Conservation (phyloP, 2,329 filamentous ascomycete species). For the Botrytis byssoidea region DNA sequence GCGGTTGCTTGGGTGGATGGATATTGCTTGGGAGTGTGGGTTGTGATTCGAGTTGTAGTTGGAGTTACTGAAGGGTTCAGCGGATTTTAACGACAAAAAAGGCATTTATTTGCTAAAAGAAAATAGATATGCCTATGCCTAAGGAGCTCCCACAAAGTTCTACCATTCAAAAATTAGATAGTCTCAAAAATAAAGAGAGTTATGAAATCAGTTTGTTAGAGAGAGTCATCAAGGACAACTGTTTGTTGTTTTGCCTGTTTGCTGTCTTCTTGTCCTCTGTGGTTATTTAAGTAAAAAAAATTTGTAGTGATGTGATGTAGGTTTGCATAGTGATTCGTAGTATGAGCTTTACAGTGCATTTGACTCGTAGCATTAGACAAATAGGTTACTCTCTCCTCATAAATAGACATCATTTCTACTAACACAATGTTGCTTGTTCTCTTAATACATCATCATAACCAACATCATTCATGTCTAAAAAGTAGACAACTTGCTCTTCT, state of each 20-base stretch:
- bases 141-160: no score
- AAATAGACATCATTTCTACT: not conserved
- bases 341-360: not conserved
- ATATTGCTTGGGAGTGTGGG: not conserved
- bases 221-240: not conserved
- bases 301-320: not conserved
- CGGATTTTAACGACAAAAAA: not conserved
- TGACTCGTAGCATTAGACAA: not conserved
- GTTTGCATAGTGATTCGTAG: not conserved
- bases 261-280: not conserved
- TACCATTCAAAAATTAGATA: not conserved
- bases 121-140: not conserved
- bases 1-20: not conserved
- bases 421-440: not conserved
- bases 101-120: not conserved
- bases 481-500: not conserved
- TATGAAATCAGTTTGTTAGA: not conserved
- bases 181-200: not conserved
- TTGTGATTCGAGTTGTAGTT: not conserved
- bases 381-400: not conserved
- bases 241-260: not conserved
- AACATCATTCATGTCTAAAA: rapidly evolving
- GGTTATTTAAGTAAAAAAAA: not conserved
- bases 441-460: not conserved
- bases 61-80: not conserved